These are phyloP conservation scores for Colletotrichum theobromicola DNA, from an alignment of 2,329 filamentous ascomycete species.

Conservation along the genomic window DNA sequence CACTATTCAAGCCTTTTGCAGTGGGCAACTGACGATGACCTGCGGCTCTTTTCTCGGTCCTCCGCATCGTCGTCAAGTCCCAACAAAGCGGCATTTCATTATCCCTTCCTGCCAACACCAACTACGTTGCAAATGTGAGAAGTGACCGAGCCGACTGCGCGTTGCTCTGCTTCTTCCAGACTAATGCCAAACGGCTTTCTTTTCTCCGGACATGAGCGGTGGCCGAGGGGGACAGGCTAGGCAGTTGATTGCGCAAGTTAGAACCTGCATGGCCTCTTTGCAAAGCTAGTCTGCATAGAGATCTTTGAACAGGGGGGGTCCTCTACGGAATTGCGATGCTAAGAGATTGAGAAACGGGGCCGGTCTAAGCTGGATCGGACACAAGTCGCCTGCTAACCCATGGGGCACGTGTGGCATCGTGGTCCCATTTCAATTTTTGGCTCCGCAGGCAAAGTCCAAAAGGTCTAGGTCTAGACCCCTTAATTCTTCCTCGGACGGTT, in stretches of 20 bases:
- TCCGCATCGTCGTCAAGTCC: not conserved
- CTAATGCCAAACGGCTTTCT: not conserved
- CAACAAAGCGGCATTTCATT: not conserved
- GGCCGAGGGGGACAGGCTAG: not conserved
- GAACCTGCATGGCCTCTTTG: not conserved
- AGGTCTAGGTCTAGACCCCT: conserved; percentile 5
- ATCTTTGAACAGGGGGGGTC: not conserved
- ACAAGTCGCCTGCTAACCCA: not conserved
- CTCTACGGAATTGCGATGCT: not conserved
- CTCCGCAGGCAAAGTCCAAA: not conserved
- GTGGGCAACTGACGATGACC: not conserved
- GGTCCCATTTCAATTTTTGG: not conserved
- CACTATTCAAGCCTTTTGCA: not conserved
- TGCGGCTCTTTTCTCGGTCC: not conserved
- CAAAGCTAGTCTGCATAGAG: not conserved
- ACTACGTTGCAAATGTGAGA: not conserved
- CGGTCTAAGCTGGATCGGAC: conserved; percentile 1
- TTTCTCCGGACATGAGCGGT: not conserved
- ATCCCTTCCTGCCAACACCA: not conserved
- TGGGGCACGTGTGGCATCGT: not conserved
- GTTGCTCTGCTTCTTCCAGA: not conserved
- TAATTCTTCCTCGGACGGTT: not conserved
- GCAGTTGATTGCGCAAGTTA: not conserved
- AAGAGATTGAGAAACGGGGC: not conserved
- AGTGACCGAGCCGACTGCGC: not conserved